Evolutionary conservation across 495 filamentous ascomycete genomes (phyloP).

Genomic region (Mytilinidion resinicola): DNA sequence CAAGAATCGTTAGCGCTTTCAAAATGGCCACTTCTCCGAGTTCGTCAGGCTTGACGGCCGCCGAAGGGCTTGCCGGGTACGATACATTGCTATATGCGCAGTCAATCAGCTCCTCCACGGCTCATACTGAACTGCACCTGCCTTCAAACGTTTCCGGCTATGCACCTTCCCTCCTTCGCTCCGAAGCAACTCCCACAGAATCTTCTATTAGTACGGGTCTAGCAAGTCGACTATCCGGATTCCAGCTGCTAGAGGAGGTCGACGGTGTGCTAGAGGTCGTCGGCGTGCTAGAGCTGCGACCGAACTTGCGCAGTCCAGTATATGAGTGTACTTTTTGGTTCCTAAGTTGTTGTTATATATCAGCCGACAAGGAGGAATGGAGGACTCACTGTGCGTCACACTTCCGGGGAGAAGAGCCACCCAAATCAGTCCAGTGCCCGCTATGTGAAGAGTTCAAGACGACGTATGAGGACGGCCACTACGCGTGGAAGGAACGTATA

Average conservation of each 20-base stretch:
- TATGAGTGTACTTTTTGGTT: constrained; percentile 29
- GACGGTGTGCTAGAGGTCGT: constrained; percentile 22
- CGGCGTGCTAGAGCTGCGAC: constrained; percentile 21
- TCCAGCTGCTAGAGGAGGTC: constrained; percentile 22
- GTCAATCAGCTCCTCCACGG: constrained; percentile 10
- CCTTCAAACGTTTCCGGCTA: constrained; percentile 15
- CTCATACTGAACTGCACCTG: constrained; percentile 21
- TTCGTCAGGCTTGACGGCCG: no score
- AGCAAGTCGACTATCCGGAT: constrained; percentile 19
- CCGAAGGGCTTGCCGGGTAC: no score
- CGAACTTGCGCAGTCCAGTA: constrained; percentile 8
- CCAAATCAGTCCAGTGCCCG: constrained; percentile 24
- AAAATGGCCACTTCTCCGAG: no score
- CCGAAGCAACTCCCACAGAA: constrained; percentile 23
- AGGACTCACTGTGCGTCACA: constrained; percentile 19
- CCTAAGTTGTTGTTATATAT: constrained; percentile 24
- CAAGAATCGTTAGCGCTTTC: no score
- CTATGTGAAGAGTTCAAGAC: constrained; percentile 19
- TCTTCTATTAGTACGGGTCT: constrained; percentile 19
- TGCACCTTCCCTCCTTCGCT: constrained; percentile 22
- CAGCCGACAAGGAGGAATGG: constrained; percentile 21
- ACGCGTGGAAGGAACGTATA: constrained; percentile 18
- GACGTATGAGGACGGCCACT: constrained; percentile 14
- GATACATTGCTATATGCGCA: background rate
- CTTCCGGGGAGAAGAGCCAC: constrained; percentile 28